Evolutionary conservation across 2,329 filamentous ascomycete genomes (phyloP), one percentile per base, ranked within the genome.

Genomic region (Hypoxylon sp.): DNA sequence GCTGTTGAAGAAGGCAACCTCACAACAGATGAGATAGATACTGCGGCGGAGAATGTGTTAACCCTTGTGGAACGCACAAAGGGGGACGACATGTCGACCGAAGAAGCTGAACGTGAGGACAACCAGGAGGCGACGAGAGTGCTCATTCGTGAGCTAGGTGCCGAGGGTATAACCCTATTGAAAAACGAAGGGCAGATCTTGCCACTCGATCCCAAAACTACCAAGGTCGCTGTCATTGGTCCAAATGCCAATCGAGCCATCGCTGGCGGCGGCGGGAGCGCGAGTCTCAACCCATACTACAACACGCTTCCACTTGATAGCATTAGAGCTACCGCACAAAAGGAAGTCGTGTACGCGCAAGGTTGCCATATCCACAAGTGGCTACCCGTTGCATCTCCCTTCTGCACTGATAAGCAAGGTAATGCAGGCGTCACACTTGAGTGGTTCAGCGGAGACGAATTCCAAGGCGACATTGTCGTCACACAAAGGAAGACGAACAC

Each of bases 201-300:
- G 5, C 85, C 85, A 0, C 78, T 88, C 51, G 75, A 78, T 53
- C 68, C 75, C 5, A 74, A 74, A 17, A 78, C 78, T 11, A 77
- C 77, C 48, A 86, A 78, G 64, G 78, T 88, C 48, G 85, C 84
- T 3, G 77, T 88, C 51, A 87, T 88, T 41, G 85, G 85, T 0
- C 84, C 84, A 1, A 88, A 88, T 55, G 84, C 83, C 13, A 86
- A 87, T 65, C 74, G 83, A 45, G 81, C 84, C 0, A 86, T 88
- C 57, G 84, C 82, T n/a, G 82, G 81, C 11, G 85, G 86, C 38
- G 85, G 85, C 29, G 85, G 86, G 38, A 88, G 84, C 62, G 85
- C 86, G 12, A 86, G 82, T 56, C 71, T 88, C 36, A 87, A 87
- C 64, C 83, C 86, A 0, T 88, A 88, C 68, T 88, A 88, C 67